phyloP scores from a whole-genome alignment of 1,284 basidiomycete species.

The Ceratobasidium sp. region DNA sequence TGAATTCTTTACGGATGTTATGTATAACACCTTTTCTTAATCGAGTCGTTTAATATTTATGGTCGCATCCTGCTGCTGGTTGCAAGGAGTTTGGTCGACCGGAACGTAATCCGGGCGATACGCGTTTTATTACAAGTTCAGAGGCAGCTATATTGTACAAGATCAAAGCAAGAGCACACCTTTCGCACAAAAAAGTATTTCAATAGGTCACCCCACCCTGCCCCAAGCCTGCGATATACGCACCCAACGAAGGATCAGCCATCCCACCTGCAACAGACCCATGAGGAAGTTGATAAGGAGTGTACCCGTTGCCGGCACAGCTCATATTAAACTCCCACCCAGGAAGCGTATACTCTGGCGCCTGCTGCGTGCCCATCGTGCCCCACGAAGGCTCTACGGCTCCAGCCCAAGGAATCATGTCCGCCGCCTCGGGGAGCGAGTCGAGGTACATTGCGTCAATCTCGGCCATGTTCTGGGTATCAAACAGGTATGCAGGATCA shows the following conservation, averaged over 20 bases:
- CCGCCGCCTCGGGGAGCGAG: slow-evolving; percentile 41
- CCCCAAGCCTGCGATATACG: slow-evolving; percentile 15
- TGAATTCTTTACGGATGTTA: not conserved
- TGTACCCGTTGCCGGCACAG: slow-evolving; percentile 11
- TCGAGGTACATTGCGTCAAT: slow-evolving; percentile 40
- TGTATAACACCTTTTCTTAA: too few species aligned
- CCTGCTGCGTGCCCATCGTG: slow-evolving; percentile 38
- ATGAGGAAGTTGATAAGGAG: slow-evolving; percentile 22
- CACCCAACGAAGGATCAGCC: slow-evolving; percentile 25
- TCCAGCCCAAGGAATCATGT: slow-evolving; percentile 44
- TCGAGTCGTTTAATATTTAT: too few species aligned
- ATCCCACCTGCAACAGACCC: not conserved
- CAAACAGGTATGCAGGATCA: not conserved
- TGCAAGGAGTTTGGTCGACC: too few species aligned
- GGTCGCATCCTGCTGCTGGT: too few species aligned
- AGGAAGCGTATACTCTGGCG: slow-evolving; percentile 42
- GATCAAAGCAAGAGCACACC: too few species aligned
- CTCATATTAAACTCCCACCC: slow-evolving; percentile 39
- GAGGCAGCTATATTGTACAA: too few species aligned
- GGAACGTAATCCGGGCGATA: too few species aligned
- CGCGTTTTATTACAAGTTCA: slow-evolving; percentile 7
- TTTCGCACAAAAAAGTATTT: not conserved
- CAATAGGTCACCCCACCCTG: not conserved
- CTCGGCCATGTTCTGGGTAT: not conserved
- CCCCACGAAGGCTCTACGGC: slow-evolving; percentile 42